Evolutionary conservation across 257 asterid genomes (phyloP).

Genomic region (Nicotiana paniculata): DNA sequence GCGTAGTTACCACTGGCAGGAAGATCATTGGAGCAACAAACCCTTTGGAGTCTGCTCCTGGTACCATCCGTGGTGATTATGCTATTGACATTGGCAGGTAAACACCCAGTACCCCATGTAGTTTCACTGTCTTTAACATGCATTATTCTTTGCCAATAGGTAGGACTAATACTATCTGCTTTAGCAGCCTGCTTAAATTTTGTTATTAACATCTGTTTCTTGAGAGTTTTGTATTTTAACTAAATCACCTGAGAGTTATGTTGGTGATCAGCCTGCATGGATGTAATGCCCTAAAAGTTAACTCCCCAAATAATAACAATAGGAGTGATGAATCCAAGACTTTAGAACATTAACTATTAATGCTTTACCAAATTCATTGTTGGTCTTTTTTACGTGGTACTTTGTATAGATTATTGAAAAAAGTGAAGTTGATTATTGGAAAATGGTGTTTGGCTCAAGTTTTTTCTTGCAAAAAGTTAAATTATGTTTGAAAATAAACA

Average conservation of each 20-base stretch:
- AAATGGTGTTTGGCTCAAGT: too few species aligned
- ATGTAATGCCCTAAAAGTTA: background rate
- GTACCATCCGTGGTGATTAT: conserved; percentile 93
- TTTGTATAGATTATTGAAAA: too few species aligned
- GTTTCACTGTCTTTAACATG: background rate
- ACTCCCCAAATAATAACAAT: background rate
- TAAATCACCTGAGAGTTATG: background rate
- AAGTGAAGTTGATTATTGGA: too few species aligned
- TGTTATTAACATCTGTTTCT: background rate
- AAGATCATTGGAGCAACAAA: conserved; percentile 95
- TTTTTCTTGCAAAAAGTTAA: background rate
- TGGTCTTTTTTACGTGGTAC: background rate
- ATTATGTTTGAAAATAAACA: background rate
- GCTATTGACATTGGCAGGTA: conserved; percentile 92
- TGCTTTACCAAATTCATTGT: background rate
- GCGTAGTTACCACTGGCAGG: conserved; percentile 82
- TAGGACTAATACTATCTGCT: background rate
- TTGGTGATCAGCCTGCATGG: background rate
- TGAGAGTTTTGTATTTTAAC: background rate
- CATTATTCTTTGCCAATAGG: background rate
- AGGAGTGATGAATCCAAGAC: background rate
- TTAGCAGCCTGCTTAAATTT: background rate
- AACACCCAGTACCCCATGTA: background rate
- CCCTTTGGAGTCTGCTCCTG: conserved; percentile 92
- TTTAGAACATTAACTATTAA: background rate